Evolutionary conservation across 2,329 filamentous ascomycete species (phyloP).

Genomic region (Macrophomina pseudophaseolina): DNA sequence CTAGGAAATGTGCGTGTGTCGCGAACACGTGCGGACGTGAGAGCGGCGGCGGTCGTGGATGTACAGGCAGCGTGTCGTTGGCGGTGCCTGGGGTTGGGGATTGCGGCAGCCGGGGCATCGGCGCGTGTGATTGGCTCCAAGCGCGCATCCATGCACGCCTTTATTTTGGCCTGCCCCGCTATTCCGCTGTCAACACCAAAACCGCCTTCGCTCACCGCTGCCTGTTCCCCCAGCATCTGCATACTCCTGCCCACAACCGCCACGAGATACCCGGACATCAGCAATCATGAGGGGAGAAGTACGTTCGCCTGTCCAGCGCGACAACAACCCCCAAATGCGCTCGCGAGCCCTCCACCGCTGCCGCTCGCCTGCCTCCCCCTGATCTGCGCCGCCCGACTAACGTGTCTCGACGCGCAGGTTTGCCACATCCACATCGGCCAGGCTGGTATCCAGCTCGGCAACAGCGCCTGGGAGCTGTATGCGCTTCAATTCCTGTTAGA

Average conservation of each 20-base stretch:
- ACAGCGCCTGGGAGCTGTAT: slow-evolving; percentile 78
- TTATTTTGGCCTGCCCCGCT: slow-evolving; percentile 27
- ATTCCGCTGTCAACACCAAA: slow-evolving; percentile 27
- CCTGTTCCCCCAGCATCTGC: slow-evolving; percentile 7
- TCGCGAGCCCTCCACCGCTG: slow-evolving; percentile 2
- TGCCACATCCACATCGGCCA: slow-evolving; percentile 72
- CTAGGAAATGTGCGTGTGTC: neutral
- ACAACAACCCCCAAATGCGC: slow-evolving; percentile 18
- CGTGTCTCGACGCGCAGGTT: slow-evolving; percentile 52
- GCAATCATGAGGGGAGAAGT: slow-evolving; percentile 49
- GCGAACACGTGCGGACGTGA: slow-evolving; percentile 15
- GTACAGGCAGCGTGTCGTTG: slow-evolving; percentile 20
- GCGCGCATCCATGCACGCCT: slow-evolving; percentile 22
- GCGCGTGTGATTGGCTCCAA: slow-evolving; percentile 11
- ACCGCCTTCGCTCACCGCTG: slow-evolving; percentile 24
- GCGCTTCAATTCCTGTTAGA: slow-evolving; percentile 43
- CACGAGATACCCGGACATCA: slow-evolving; percentile 25
- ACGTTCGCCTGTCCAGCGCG: slow-evolving; percentile 32
- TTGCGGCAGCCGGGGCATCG: neutral
- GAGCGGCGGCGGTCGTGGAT: neutral
- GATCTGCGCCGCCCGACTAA: slow-evolving; percentile 23
- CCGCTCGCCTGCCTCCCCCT: slow-evolving; percentile 24
- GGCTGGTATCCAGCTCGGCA: slow-evolving; percentile 75
- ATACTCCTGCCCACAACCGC: slow-evolving; percentile 24
- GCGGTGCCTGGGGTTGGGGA: slow-evolving; percentile 10